Evolutionary conservation across 1,284 basidiomycete species (phyloP), one percentile per base, ranked within the genome.

Genomic region (Fomitiporia mediterranea): DNA sequence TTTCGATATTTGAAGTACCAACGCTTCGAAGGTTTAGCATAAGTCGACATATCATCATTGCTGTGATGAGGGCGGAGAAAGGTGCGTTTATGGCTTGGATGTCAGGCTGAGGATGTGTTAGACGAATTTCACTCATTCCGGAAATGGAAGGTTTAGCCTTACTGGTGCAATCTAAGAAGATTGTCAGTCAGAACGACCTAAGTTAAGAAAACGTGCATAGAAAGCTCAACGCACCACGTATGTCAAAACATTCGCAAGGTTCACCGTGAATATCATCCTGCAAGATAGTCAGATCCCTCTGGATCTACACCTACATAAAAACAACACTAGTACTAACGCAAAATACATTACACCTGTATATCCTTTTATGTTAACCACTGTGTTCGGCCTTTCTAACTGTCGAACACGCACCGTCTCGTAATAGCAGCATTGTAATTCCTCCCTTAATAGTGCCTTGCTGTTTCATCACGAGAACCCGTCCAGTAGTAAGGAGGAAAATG

Each of bases 261-360:
- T 58, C 7, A 39, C 56, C 25, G 49, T 30, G 27, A 54, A 54
- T 17, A 58, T 58, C n/a, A 58, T 47, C 8, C 56, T 57, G 17
- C 30, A 30, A 17, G 15, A n/a, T n/a, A n/a, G n/a, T n/a, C n/a
- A n/a, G n/a, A n/a, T n/a, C n/a, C n/a, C n/a, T n/a, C n/a, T n/a
- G n/a, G n/a, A n/a, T n/a, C n/a, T n/a, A n/a, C n/a, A n/a, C n/a
- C n/a, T n/a, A n/a, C n/a, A n/a, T n/a, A n/a, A 17, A 25, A 30
- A 15, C 4, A 40, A 25, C 44, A 21, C 27, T 9, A 52, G 30
- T 47, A 4, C 7, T 11, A n/a, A 58, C 56, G 43, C 13, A 30
- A 58, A 58, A 32, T 58, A 55, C 27, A 54, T 34, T 6, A 38
- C 27, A 6, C 57, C 57, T 55, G 35, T 28, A 42, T 19, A 42